Conservation (phyloP, 352 stramenopile genomes). For the Aphanomyces cochlioides region DNA sequence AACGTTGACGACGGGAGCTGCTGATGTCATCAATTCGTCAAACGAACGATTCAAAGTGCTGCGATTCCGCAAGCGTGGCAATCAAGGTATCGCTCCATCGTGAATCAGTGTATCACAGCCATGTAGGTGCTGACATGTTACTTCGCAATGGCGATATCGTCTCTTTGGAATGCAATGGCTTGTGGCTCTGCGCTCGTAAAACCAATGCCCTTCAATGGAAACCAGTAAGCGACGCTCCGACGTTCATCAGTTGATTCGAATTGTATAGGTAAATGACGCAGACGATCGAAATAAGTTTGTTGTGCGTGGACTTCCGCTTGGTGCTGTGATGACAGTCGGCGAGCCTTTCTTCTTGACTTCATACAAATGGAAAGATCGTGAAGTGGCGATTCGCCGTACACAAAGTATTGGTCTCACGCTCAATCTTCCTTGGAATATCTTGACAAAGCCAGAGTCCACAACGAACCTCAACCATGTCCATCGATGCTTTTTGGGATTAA, state of each 20-base stretch:
- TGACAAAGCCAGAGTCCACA: constrained; percentile 3
- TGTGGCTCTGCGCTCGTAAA: constrained; percentile 61
- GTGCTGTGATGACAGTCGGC: constrained; percentile 61
- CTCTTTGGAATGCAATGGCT: constrained; percentile 81
- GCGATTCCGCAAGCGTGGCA: constrained; percentile 70
- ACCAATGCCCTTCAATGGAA: constrained; percentile 83
- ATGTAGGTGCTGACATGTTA: constrained; percentile 50
- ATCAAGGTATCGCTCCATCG: constrained; percentile 36
- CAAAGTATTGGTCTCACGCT: constrained; percentile 25
- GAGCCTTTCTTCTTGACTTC: constrained; percentile 87
- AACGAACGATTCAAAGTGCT: constrained; percentile 84
- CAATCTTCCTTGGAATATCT: constrained; percentile 27
- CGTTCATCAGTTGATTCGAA: constrained; percentile 31
- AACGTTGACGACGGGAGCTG: constrained; percentile 63
- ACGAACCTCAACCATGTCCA: constrained; percentile 47
- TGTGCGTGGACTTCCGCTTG: constrained; percentile 68
- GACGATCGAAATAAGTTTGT: constrained; percentile 86
- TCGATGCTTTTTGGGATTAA: constrained; percentile 71
- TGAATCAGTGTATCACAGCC: too few relatives aligned
- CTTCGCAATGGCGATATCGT: constrained; percentile 82
- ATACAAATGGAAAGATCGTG: constrained; percentile 84
- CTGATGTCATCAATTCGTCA: constrained; percentile 76
- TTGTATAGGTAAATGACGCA: constrained; percentile 18
- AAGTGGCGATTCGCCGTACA: constrained; percentile 59
- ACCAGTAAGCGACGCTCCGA: constrained; percentile 40